Evolutionary conservation across 441 rosid genomes (phyloP).

Genomic region (Croton laevigatus): DNA sequence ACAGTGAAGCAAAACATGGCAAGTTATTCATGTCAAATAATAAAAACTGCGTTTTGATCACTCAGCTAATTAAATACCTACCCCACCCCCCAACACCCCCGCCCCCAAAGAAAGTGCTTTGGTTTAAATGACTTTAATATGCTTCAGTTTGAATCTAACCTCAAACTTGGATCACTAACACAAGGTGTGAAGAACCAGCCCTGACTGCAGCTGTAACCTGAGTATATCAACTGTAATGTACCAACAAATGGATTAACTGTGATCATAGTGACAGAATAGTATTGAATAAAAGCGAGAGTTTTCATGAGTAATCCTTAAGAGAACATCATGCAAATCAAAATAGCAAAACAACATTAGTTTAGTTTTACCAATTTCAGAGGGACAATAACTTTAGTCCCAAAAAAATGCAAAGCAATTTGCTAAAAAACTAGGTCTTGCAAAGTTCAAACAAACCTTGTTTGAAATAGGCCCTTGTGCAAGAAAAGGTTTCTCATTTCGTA

Average conservation of each 20-base stretch:
- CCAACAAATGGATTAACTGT: constrained; percentile 25
- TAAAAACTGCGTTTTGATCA: neutral
- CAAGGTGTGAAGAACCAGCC: constrained; percentile 98
- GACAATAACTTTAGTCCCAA: neutral
- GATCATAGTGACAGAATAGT: constrained; percentile 7
- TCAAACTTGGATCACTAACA: constrained; percentile 73
- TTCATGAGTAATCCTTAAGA: neutral
- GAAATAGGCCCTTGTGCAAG: constrained; percentile 93
- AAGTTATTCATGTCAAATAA: neutral
- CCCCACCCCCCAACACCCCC: neutral
- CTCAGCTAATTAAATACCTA: neutral
- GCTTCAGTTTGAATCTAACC: constrained; percentile 40
- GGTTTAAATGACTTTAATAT: neutral
- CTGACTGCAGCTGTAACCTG: constrained; percentile 85
- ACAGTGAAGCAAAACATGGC: neutral
- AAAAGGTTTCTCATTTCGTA: constrained; percentile 87
- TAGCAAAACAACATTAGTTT: neutral
- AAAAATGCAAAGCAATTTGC: neutral
- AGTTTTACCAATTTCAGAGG: neutral
- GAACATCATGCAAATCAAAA: neutral
- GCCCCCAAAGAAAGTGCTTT: neutral
- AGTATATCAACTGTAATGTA: constrained; percentile 79
- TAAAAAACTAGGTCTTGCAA: neutral
- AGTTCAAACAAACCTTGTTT: constrained; percentile 59
- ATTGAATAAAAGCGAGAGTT: neutral